phyloP scores from a whole-genome alignment of 2,329 filamentous ascomycete genomes.

The Drechslera avenae region DNA sequence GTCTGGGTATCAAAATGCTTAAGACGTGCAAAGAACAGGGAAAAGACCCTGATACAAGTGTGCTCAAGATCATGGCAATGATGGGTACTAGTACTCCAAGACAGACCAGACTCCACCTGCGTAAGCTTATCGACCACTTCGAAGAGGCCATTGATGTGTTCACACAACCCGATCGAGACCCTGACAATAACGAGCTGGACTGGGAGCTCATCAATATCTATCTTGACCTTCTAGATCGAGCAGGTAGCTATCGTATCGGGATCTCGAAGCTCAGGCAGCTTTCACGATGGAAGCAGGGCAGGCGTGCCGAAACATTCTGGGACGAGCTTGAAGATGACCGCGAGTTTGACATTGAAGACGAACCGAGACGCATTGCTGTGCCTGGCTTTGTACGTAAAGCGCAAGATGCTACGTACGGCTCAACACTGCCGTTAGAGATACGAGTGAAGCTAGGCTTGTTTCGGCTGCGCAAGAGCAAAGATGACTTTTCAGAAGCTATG shows the following conservation, averaged over 20 bases:
- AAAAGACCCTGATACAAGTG: conserved; percentile 52
- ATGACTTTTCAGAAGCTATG: conserved; percentile 71
- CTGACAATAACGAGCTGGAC: conserved; percentile 55
- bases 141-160: conserved; percentile 57
- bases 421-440: conserved; percentile 77
- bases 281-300: conserved; percentile 81
- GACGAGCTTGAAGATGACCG: conserved; percentile 76
- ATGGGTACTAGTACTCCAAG: conserved; percentile 59
- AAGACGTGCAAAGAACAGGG: conserved; percentile 55
- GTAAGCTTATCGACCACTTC: conserved; percentile 58
- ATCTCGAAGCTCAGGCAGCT: conserved; percentile 72
- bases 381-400: conserved; percentile 65
- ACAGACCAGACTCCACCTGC: conserved; percentile 52
- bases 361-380: conserved; percentile 67
- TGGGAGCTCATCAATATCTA: conserved; percentile 91
- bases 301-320: conserved; percentile 77
- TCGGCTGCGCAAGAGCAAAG: conserved; percentile 71
- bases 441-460: conserved; percentile 83
- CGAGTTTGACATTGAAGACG: conserved; percentile 82
- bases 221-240: conserved; percentile 74
- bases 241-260: conserved; percentile 67
- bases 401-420: conserved; percentile 67
- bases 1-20: conserved; percentile 59
- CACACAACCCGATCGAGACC: conserved; percentile 50
- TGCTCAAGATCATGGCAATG: conserved; percentile 62